phyloP scores from a whole-genome alignment of 108 stramenopile species.

The Skeletonema grethae region DNA sequence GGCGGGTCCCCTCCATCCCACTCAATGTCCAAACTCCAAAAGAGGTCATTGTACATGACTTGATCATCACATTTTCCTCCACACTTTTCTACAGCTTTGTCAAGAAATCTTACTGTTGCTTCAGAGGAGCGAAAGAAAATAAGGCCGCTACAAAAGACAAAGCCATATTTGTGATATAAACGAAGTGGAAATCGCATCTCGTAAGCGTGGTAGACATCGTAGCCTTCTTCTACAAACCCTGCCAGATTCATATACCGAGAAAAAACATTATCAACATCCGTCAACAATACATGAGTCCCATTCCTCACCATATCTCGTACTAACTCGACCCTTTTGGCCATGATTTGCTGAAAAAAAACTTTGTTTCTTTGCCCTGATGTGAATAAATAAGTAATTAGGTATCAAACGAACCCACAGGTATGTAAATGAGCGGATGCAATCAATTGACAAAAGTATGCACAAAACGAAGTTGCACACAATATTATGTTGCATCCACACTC shows the following conservation, averaged over 20 bases:
- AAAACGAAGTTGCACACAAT: too few relatives aligned
- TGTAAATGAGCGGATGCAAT: too few relatives aligned
- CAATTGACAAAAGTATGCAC: too few relatives aligned
- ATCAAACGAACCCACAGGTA: too few relatives aligned
- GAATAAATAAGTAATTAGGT: too few relatives aligned
- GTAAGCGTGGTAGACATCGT: constrained; percentile 56
- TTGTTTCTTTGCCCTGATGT: neutral
- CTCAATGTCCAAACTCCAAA: constrained; percentile 28
- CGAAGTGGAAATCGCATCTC: constrained; percentile 40
- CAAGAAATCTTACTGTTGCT: constrained; percentile 34
- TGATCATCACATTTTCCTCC: constrained; percentile 60
- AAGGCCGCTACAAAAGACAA: constrained; percentile 57
- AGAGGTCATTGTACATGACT: constrained; percentile 41
- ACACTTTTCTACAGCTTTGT: constrained; percentile 40
- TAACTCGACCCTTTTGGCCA: constrained; percentile 26
- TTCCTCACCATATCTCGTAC: constrained; percentile 28
- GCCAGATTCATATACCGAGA: constrained; percentile 23
- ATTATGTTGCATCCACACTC: too few relatives aligned
- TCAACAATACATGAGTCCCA: constrained; percentile 47
- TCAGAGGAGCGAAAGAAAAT: constrained; percentile 46
- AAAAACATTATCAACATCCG: constrained; percentile 66
- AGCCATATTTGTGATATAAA: constrained; percentile 36
- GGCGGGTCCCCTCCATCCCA: constrained; percentile 34
- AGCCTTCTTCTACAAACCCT: constrained; percentile 32
- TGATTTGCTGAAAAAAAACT: constrained; percentile 17